Base-by-base conservation (phyloP, 2,329 filamentous ascomycete genomes). In the Seiridium cupressi region DNA sequence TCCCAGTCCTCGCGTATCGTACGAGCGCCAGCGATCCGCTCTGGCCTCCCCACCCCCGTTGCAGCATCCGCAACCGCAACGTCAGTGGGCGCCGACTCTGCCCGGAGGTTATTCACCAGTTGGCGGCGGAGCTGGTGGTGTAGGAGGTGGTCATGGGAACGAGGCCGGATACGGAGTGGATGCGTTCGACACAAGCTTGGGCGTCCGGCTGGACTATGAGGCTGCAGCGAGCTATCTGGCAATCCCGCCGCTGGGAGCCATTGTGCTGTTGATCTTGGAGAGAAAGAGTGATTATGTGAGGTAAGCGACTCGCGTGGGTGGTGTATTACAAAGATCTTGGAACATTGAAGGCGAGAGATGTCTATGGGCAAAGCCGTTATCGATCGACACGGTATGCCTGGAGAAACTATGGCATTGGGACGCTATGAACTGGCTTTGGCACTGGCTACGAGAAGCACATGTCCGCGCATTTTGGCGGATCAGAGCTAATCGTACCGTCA, bases 211-310 rank as follows among this genome's bases (percentile, higher is more conserved):
- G 66, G 92, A 96, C 72, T 90, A 94, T 71, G 94, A 98, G 80
- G 94, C 95, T 5, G 91, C 89, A 72, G 77, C 97, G 70, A 94
- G 95, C 57, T 99, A 99, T 74, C 73, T 97, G 63, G 80, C 90
- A 55, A 77, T 96, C 11, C 95, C 95, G 63, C 95, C 95, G 1
- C 82, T 93, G 0, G 95, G 94, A 3, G 91, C 90, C 3, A 91
- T 97, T 34, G 74, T 97, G 65, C 76, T 99, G 67, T 76, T 99
- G 66, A 84, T 98, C 49, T 73, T 94, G 64, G 95, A 99, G 82
- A 87, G 93, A 71, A 95, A 97, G 80, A 97, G 93, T 72, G 95
- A 99, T 77, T 99, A 97, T 75, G 95, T 99, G 60, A 85, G 95
- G 91, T 94, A 77, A 61, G 84, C 32, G 7, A 13, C 32, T 55